phyloP scores from a whole-genome alignment of 1,284 basidiomycete species.

The Cryptococcus sp. region DNA sequence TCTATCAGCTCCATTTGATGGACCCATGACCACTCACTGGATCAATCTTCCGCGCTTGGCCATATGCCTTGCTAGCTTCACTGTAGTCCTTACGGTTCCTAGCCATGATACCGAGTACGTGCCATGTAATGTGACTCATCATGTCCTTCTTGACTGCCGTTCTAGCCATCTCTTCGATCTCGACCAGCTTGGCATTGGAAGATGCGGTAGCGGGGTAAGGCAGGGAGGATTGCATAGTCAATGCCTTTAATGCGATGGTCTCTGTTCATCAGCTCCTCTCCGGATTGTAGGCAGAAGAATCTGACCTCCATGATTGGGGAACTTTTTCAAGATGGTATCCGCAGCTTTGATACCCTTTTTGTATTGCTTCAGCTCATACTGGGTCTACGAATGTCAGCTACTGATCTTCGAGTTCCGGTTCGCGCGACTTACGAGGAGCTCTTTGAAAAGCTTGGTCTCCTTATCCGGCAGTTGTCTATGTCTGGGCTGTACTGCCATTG shows the following conservation, averaged over 20 bases:
- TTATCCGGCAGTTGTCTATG: slow-evolving; percentile 64
- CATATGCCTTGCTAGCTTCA: slow-evolving; percentile 55
- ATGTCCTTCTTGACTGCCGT: slow-evolving; percentile 83
- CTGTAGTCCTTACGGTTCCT: slow-evolving; percentile 58
- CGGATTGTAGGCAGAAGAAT: not conserved
- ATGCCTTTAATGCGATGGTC: slow-evolving; percentile 89
- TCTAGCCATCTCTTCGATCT: slow-evolving; percentile 74
- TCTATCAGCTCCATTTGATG: not conserved
- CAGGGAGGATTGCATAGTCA: slow-evolving; percentile 59
- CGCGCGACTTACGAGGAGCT: slow-evolving; percentile 68
- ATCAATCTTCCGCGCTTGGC: slow-evolving; percentile 75
- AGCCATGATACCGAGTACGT: slow-evolving; percentile 90
- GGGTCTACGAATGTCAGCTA: slow-evolving; percentile 35
- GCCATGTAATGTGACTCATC: slow-evolving; percentile 95
- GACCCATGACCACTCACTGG: slow-evolving; percentile 57
- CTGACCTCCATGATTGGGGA: slow-evolving; percentile 90
- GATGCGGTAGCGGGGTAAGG: slow-evolving; percentile 42
- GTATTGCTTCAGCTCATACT: slow-evolving; percentile 87
- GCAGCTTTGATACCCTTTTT: slow-evolving; percentile 88
- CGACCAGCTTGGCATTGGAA: slow-evolving; percentile 65
- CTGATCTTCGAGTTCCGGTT: not conserved
- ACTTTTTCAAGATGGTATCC: slow-evolving; percentile 91
- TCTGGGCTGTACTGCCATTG: slow-evolving; percentile 36
- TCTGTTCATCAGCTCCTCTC: slow-evolving; percentile 53
- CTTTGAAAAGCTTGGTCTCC: slow-evolving; percentile 81